Percentiles rank a stretch among this genome's conserved stretches.
phyloP scores from a whole-genome alignment of 2,329 filamentous ascomycete genomes.

The Coniochaeta sp. region DNA sequence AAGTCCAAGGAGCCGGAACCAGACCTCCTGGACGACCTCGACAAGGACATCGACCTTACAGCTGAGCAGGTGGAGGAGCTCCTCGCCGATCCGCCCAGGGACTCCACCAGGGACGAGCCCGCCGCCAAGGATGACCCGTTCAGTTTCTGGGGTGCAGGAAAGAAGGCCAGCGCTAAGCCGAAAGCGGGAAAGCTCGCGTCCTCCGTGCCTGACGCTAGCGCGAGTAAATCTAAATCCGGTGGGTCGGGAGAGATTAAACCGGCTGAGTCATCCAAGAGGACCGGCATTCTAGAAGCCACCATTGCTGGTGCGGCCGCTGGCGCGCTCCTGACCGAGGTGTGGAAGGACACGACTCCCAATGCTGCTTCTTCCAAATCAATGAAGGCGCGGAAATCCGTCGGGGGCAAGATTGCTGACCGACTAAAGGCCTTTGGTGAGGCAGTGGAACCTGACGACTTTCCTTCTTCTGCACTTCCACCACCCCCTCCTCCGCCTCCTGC shows the following conservation, averaged over 20 bases:
- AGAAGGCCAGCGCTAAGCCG: constrained; percentile 28
- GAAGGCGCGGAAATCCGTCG: constrained; percentile 42
- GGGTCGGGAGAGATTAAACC: constrained; percentile 32
- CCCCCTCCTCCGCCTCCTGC: constrained; percentile 12
- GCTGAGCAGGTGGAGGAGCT: constrained; percentile 37
- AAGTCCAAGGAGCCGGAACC: constrained; percentile 15
- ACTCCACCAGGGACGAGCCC: constrained; percentile 14
- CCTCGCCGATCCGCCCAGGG: constrained; percentile 16
- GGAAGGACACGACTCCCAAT: constrained; percentile 28
- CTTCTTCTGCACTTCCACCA: constrained; percentile 1
- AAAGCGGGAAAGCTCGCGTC: constrained; percentile 7
- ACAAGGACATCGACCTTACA: constrained; percentile 29
- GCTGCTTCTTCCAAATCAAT: constrained; percentile 29
- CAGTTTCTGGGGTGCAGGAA: constrained; percentile 50
- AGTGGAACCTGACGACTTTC: constrained; percentile 23
- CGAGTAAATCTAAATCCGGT: constrained; percentile 23
- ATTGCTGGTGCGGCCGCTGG: constrained; percentile 19
- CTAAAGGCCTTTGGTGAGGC: constrained; percentile 47
- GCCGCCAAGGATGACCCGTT: constrained; percentile 35
- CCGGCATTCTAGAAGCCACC: constrained; percentile 34
- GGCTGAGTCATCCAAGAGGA: constrained; percentile 40
- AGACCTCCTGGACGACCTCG: constrained; percentile 16
- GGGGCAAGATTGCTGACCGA: constrained; percentile 48
- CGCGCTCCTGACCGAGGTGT: constrained; percentile 16
- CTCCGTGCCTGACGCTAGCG: constrained; percentile 6